Evolutionary conservation across 140 eudicot species (phyloP), one percentile per base, ranked within the genome.

Genomic region (Bidens hawaiensis): DNA sequence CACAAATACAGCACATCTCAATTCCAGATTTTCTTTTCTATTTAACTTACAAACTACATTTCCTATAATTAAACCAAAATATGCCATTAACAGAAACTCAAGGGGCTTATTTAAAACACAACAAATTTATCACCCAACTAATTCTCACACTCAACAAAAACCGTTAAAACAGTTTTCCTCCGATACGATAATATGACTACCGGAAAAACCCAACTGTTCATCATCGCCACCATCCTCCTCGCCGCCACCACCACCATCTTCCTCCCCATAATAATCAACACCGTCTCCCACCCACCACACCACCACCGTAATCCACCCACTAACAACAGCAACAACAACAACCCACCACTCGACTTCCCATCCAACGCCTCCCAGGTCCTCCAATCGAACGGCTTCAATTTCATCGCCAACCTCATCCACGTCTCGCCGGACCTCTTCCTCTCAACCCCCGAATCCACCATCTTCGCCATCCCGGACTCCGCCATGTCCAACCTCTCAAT

Each of bases 401-500:
- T n/a, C n/a, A n/a, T n/a, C n/a, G n/a, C n/a, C n/a, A n/a, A n/a
- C n/a, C n/a, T n/a, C n/a, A n/a, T n/a, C n/a, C n/a, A n/a, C n/a
- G n/a, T n/a, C n/a, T n/a, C n/a, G n/a, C n/a, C n/a, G n/a, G n/a
- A n/a, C n/a, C n/a, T n/a, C n/a, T n/a, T n/a, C n/a, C n/a, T n/a
- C n/a, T n/a, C n/a, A n/a, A n/a, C n/a, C n/a, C n/a, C n/a, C n/a
- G n/a, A n/a, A n/a, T n/a, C n/a, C n/a, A n/a, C n/a, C n/a, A n/a
- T n/a, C n/a, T n/a, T n/a, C n/a, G n/a, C n/a, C n/a, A n/a, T n/a
- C n/a, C n/a, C n/a, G n/a, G n/a, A n/a, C n/a, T n/a, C n/a, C n/a
- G n/a, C n/a, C n/a, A n/a, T n/a, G n/a, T n/a, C 15, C 5, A 73
- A 72, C 72, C 47, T 73, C 76, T 74, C 89, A 1, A 30, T 75